Base-by-base conservation (phyloP, 768 basidiomycete species). In the Calocera viscosa region DNA sequence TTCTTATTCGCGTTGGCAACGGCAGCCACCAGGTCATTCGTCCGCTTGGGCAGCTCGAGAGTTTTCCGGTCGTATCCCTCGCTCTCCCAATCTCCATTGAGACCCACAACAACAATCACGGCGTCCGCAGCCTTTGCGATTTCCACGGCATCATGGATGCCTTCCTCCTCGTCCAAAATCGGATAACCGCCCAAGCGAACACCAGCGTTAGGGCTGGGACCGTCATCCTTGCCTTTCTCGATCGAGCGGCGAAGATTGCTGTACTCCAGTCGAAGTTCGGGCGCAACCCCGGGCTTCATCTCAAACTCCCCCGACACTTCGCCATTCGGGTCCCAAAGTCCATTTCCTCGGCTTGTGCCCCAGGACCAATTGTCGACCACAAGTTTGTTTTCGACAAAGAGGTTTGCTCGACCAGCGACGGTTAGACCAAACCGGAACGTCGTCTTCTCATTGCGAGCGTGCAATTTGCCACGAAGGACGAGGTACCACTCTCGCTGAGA, bases 81-180 rank as follows among this genome's bases (percentile, higher is more conserved):
- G 1, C 70, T 70, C 65, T 93, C 91, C 86, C 88, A 91, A 71
- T 91, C 90, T 0, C 81, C 81, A 71, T 89, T 91, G 65, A 91
- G 77, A 1, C 91, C 91, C 35, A 92, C 85, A 41, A 93, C 78
- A 2, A 87, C 87, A 68, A 91, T 82, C 47, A 84, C 87, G 0
- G 79, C 84, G 71, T 92, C 90, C 0, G 88, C 87, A 30, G 85
- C 85, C 70, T 81, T 80, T 0, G 90, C 89, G 10, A 88, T 72
- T 67, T 80, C 70, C 41, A 90, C 84, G 2, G 90, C 90, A 64
- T 79, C 78, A 10, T 78, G 80, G 72, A 91, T 80, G 35, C 83
- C 80, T 24, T 78, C 78, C 65, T 89, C 84, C 0, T 82, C 75
- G 71, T 85, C 81, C 60, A 81, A 74, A 11, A 87, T 84, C 68